Conservation (phyloP, 257 asterid species). For the Petrea volubilis region DNA sequence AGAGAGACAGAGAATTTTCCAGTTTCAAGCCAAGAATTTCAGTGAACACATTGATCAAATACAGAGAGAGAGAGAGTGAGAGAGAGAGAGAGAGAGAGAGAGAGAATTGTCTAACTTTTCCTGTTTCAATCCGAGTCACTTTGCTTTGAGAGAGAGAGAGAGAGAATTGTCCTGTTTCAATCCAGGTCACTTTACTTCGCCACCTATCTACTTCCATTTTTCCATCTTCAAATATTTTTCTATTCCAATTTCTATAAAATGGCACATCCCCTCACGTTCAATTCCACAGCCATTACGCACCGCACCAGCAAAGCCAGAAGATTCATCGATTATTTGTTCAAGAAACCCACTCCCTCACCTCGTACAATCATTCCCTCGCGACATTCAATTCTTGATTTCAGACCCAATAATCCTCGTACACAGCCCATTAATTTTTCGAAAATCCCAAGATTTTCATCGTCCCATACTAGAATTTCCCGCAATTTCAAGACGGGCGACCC, state of each 20-base stretch:
- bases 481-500: conserved; percentile 8
- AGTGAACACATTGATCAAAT: too few relatives aligned
- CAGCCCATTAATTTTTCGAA: neutral
- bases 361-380: neutral
- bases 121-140: too few relatives aligned
- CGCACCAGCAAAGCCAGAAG: conserved; percentile 16
- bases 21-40: too few relatives aligned
- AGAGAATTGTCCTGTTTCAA: neutral
- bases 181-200: neutral
- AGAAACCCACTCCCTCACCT: neutral
- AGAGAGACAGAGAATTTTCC: too few relatives aligned
- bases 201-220: neutral
- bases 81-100: too few relatives aligned
- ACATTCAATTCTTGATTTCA: conserved; percentile 13
- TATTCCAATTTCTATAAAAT: neutral
- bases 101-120: too few relatives aligned
- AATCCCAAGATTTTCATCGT: conserved; percentile 3
- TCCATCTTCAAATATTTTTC: neutral
- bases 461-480: neutral
- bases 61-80: too few relatives aligned
- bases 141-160: neutral
- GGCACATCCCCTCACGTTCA: conserved; percentile 13
- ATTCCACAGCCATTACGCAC: conserved; percentile 17
- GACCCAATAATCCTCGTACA: conserved; percentile 2
- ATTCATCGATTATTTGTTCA: conserved; percentile 18